phyloP scores from a whole-genome alignment of 2,329 filamentous ascomycete genomes.

The Aurifilum marmelostoma region DNA sequence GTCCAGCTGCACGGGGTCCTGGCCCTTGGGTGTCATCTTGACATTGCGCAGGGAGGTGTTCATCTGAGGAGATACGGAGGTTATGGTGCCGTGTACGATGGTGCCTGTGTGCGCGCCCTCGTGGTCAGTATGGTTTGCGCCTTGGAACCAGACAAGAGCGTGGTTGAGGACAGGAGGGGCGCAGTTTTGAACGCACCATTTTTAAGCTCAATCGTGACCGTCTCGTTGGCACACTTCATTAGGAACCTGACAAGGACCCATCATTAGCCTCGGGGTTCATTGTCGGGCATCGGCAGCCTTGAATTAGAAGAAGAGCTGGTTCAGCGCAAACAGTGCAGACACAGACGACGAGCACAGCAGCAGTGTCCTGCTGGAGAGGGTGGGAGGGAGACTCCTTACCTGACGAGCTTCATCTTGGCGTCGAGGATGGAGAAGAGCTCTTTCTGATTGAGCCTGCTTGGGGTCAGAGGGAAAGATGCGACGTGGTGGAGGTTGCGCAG shows the following conservation, averaged over 20 bases:
- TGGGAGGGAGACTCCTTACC: conserved; percentile 61
- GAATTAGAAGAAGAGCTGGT: conserved; percentile 39
- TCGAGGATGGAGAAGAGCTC: conserved; percentile 6
- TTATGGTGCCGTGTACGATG: conserved; percentile 95
- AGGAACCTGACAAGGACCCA: conserved; percentile 70
- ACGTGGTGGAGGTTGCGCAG: conserved; percentile 6
- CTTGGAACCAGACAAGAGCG: neutral
- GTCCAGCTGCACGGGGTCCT: conserved; percentile 85
- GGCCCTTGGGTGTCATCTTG: conserved; percentile 91
- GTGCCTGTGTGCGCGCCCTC: conserved; percentile 63
- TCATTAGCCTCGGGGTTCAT: conserved; percentile 37
- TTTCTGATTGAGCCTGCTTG: neutral
- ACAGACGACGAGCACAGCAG: conserved; percentile 6
- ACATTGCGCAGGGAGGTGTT: conserved; percentile 94
- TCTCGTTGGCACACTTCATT: conserved; percentile 99
- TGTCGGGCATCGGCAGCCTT: conserved; percentile 24
- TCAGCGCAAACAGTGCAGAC: conserved; percentile 30
- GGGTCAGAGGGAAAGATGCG: neutral
- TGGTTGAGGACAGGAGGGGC: conserved; percentile 25
- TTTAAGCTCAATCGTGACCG: conserved; percentile 97
- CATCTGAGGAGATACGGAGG: conserved; percentile 96
- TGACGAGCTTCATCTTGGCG: conserved; percentile 90
- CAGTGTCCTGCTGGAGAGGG: conserved; percentile 31
- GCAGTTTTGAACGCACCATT: conserved; percentile 67
- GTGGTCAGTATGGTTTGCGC: neutral